Conservation (phyloP, 768 basidiomycete species). For the Mycena rosella region DNA sequence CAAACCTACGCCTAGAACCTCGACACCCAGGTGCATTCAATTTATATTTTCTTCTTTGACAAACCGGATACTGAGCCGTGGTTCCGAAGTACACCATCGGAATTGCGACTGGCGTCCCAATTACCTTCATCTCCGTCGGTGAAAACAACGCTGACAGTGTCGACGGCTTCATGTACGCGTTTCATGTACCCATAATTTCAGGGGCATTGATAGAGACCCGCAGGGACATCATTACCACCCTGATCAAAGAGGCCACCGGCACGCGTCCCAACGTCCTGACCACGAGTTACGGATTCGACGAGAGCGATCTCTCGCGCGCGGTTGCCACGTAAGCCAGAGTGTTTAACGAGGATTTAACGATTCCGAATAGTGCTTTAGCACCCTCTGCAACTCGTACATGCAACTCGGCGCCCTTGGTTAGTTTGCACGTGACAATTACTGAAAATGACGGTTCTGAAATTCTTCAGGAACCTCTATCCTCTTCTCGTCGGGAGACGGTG, state of each 20-base stretch:
- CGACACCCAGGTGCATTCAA: slow-evolving; percentile 24
- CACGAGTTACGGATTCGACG: slow-evolving; percentile 40
- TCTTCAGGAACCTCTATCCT: slow-evolving; percentile 51
- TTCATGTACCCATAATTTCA: neutral
- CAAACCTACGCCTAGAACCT: slow-evolving; percentile 30
- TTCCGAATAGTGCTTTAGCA: slow-evolving; percentile 12
- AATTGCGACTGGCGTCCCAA: slow-evolving; percentile 48
- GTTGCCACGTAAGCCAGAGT: slow-evolving; percentile 16
- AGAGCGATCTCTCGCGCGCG: slow-evolving; percentile 49
- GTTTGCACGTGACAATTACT: neutral
- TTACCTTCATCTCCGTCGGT: slow-evolving; percentile 51
- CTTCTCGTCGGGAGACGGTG: slow-evolving; percentile 63
- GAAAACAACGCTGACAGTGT: slow-evolving; percentile 43
- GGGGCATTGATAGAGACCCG: neutral
- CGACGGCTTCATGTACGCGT: slow-evolving; percentile 30
- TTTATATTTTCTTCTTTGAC: neutral
- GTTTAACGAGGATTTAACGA: no score
- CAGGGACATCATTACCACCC: slow-evolving; percentile 44
- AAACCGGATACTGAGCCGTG: slow-evolving; percentile 25
- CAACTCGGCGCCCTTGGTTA: slow-evolving; percentile 56
- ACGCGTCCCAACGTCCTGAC: slow-evolving; percentile 36
- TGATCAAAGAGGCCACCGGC: slow-evolving; percentile 29
- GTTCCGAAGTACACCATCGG: slow-evolving; percentile 52
- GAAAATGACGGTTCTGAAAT: neutral
- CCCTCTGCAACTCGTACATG: slow-evolving; percentile 44